Conservation (phyloP, 805 yeast species). For the Starmerella floris region DNA sequence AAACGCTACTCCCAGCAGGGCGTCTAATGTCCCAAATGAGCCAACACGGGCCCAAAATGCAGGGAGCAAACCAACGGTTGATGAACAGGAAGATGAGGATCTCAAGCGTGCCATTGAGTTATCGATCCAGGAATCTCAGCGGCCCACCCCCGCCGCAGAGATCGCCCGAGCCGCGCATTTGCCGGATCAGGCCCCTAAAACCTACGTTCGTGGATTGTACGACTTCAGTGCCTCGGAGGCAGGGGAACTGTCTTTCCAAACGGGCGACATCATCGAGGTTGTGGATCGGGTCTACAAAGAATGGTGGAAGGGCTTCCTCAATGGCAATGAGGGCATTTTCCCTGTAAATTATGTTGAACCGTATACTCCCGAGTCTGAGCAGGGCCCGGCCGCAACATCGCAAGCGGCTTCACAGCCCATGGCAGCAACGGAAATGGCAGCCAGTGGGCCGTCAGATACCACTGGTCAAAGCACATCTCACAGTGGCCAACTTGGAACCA, state of each 20-base stretch:
- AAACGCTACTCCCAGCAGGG: neutral
- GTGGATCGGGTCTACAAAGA: constrained; percentile 79
- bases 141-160: constrained; percentile 2
- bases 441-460: neutral
- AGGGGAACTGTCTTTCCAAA: constrained; percentile 74
- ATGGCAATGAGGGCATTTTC: constrained; percentile 73
- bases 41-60: neutral
- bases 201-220: constrained; percentile 68
- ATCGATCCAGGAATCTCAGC: constrained; percentile 15
- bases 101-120: constrained; percentile 44
- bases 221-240: constrained; percentile 66
- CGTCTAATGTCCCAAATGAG: neutral
- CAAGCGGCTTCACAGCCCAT: neutral
- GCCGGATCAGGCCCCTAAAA: neutral
- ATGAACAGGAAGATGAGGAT: constrained; percentile 58
- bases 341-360: constrained; percentile 71
- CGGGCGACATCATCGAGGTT: constrained; percentile 79
- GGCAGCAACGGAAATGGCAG: neutral
- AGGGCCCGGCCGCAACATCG: neutral
- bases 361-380: neutral
- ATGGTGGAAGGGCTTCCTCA: constrained; percentile 88
- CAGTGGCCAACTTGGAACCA: neutral
- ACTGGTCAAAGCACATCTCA: neutral
- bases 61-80: constrained; percentile 23
- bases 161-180: constrained; percentile 1